Evolutionary conservation across 805 yeast species (phyloP), one percentile per base, ranked within the genome.

Genomic region (Candida tallmaniae): DNA sequence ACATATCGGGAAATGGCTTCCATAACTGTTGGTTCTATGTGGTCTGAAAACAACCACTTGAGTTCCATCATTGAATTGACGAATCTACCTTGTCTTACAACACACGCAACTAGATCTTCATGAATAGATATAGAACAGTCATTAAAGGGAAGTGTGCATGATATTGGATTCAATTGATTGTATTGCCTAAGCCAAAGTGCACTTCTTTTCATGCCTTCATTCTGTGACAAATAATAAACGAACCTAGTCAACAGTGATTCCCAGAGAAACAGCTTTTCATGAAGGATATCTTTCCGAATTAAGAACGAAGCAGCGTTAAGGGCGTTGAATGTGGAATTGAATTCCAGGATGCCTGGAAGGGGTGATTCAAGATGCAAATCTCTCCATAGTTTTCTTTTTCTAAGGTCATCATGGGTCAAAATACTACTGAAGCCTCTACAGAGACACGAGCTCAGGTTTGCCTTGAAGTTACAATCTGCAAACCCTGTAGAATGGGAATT

Each of bases 61-160:
- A 21, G 17, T 24, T 40, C 44, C 45, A 53, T 48, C 27, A 48
- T 43, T 12, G 50, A 41, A 9, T 31, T 41, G 5, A 47, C 46
- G 29, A 52, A 55, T 27, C 45, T 26, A 25, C 42, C 51, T 34
- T 52, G 58, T 17, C 52, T 29, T 11, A 41, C 5, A 10, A 51
- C 51, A 34, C 45, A 46, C 5, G 52, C 55, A 12, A 54, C 59
- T 26, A 55, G 42, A 31, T 55, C 57, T 25, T 48, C 58, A 17
- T 29, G 24, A 6, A 23, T 20, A 7, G 23, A 20, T 7, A 20
- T 7, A n/a, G 70, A 73, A 30, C 84, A 11, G 14, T 23, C 15
- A 12, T 21, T 19, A 2, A 13, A 12, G 4, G 31, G 35, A 16
- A 32, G 8, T 4, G 35, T 32, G 5, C 23, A 15, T 12, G n/a